Base-by-base conservation (phyloP, 176 grass and related monocot species). In the Coix lacrymajobi region DNA sequence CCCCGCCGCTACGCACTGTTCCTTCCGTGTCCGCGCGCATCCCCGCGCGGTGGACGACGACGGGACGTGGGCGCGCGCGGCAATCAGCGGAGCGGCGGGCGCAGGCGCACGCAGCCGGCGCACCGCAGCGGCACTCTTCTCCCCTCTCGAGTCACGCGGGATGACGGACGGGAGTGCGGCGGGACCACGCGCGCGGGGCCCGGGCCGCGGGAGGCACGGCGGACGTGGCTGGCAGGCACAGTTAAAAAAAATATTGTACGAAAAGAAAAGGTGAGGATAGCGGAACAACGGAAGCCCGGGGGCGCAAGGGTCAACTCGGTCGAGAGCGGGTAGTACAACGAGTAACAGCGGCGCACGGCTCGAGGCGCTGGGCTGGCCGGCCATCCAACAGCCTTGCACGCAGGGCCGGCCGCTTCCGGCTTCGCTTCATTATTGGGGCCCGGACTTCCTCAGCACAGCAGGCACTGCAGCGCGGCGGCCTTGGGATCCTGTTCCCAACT, bases 301-400 rank as follows among this genome's bases (percentile, higher is more conserved):
- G 40, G 7, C 41, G 41, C 10, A 3, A 15, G 73, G 37, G 79
- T 87, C 85, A 87, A 87, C 79, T 87, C 62, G 81, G 26, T 3
- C 43, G 10, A 32, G 20, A 11, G 24, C 56, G 56, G 70, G 17
- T 38, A 38, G 78, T 60, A 83, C 79, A 81, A 54, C 65, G 63
- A 68, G 79, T 82, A 77, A 51, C 87, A 71, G 78, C 63, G 82
- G 83, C 88, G 88, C 83, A 78, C 88, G 88, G 83, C 88, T 86
- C 88, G 88, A 90, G 88, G 87, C 75, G 75, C 13, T 16, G 26
- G 44, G 71, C 45, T 33, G 6, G 44, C 43, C 13, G 1, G 40
- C 36, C 66, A 8, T 36, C 69, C 69, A 69, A 16, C 24, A 26
- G 41, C 40, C 69, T 44, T 44, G 38, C 11, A 3, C 75, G 75